Evolutionary conservation across 2,329 filamentous ascomycete genomes (phyloP), one percentile per base, ranked within the genome.

Genomic region (Penicillium sp.): DNA sequence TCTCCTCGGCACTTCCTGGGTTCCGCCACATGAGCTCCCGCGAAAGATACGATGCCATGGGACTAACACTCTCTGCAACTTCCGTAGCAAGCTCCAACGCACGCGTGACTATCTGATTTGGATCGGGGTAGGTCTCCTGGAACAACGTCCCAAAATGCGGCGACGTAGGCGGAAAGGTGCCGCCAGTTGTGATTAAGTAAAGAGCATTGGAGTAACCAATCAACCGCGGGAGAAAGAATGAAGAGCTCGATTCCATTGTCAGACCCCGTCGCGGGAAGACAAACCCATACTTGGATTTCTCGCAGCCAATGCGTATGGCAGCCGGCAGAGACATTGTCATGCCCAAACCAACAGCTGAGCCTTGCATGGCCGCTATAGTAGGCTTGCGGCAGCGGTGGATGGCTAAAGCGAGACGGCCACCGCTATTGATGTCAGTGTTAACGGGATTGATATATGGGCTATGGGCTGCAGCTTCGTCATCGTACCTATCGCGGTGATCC

Each of bases 1-100:
- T 48, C n/a, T 43, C 52, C 16, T 58, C 56, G 0, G 52, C 52
- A 37, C 42, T 47, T 2, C 56, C 56, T 22, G 52, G 56, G 10
- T 52, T 58, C 14, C 52, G 47, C 56, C 56, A 52, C 24, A 58
- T 58, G 8, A 58, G 56, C 34, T 58, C 32, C 11, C 47, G 52
- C 11, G 47, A 55, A 8, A 58, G 18, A 24, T 51, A 45, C 14
- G 38, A 40, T 13, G 56, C 56, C 52, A 58, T 55, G 2, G 47
- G 35, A 32, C 56, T 58, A 22, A 58, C 37, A 34, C 49, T 58
- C 7, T 45, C 34, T 5, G 42, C 20, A n/a, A 58, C 18, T 14
- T 58, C 47, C 10, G 34, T 10, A 0, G 56, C 56, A 26, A 58
- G 35, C 29, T 55, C 56, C 5, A 58, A 4, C 5, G 56, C 56